These are phyloP conservation scores for Diaporthe longicolla DNA, from an alignment of 2,329 filamentous ascomycete species.

Conservation along the genomic window DNA sequence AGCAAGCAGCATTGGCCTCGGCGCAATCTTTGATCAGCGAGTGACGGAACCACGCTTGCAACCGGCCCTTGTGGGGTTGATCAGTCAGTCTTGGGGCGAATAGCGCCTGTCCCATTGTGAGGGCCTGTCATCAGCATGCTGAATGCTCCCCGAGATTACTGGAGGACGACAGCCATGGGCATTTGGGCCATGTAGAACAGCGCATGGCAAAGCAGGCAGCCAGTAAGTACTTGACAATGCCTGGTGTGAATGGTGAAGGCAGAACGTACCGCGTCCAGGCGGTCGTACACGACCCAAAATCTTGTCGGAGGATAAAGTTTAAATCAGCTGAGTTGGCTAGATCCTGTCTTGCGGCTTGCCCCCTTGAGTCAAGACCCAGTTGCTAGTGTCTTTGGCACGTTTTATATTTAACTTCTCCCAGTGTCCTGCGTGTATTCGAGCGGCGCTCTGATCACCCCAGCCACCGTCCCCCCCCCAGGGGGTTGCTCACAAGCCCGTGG, in stretches of 20 bases:
- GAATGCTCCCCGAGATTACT: not conserved
- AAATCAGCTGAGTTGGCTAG: slow-evolving; percentile 36
- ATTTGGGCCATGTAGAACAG: not conserved
- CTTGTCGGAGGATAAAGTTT: slow-evolving; percentile 40
- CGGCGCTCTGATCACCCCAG: slow-evolving; percentile 27
- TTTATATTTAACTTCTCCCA: slow-evolving; percentile 31
- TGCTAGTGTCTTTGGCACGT: slow-evolving; percentile 33
- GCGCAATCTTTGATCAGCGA: slow-evolving; percentile 21
- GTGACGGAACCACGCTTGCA: not conserved
- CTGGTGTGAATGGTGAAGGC: slow-evolving; percentile 18
- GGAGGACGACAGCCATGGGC: not conserved
- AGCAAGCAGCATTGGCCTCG: slow-evolving; percentile 11
- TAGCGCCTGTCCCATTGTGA: not conserved
- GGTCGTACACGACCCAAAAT: slow-evolving; percentile 37
- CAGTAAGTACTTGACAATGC: slow-evolving; percentile 17
- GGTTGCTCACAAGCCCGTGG: slow-evolving; percentile 18
- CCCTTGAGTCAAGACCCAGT: slow-evolving; percentile 33
- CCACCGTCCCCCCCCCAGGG: not conserved
- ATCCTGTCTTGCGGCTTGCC: slow-evolving; percentile 35
- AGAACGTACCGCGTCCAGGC: slow-evolving; percentile 27
- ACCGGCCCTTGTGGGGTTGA: not conserved
- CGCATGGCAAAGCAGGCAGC: not conserved
- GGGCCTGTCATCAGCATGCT: slow-evolving; percentile 6
- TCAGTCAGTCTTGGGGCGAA: not conserved
- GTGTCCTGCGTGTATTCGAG: slow-evolving; percentile 8